Base-by-base conservation (phyloP, 805 yeast species). In the Nakazawaea pomicola region DNA sequence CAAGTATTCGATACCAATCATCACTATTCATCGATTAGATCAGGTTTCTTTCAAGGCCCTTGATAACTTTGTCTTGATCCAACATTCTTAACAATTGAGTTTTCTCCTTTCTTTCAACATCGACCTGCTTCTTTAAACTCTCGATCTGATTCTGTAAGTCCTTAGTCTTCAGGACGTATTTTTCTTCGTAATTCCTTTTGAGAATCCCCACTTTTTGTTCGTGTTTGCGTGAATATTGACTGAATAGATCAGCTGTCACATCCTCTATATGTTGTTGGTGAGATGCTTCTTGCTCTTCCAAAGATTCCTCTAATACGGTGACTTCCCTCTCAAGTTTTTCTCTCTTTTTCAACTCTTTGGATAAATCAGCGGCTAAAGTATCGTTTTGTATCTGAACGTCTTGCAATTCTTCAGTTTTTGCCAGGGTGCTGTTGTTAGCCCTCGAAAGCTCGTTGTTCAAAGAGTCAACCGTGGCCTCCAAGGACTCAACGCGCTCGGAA, bases 201-300 rank as follows among this genome's bases (percentile, higher is more conserved):
- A 80, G 62, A 24, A 76, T 72, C 11, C 70, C 69, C 7, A 85
- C 83, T 57, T 85, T 85, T 39, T 75, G 73, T 46, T 80, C 86
- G 53, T 86, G 95, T 54, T 86, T 85, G 37, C 81, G 78, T 2
- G 87, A 76, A 53, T 85, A 85, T 54, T 82, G 89, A 29, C 74
- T 68, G 52, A 84, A 84, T 9, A 85, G 63, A 49, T 80, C 86
- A 45, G 78, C 80, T 0, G 90, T 85, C 35, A 84, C 60, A 46
- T 76, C 73, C 46, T 78, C 77, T 29, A 82, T 60, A 51, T 76
- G 72, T 43, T 66, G 67, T 46, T 78, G 80, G 3, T 76, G 64
- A 15, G 72, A 76, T 20, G 58, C 57, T 41, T 78, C 80, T 21
- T 69, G 67, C 2, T 58, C 55, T 6, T 45, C 48, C 11, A 61